Evolutionary conservation across 441 rosid genomes (phyloP), one percentile per base, ranked within the genome.

Genomic region (Erodium moschatum): DNA sequence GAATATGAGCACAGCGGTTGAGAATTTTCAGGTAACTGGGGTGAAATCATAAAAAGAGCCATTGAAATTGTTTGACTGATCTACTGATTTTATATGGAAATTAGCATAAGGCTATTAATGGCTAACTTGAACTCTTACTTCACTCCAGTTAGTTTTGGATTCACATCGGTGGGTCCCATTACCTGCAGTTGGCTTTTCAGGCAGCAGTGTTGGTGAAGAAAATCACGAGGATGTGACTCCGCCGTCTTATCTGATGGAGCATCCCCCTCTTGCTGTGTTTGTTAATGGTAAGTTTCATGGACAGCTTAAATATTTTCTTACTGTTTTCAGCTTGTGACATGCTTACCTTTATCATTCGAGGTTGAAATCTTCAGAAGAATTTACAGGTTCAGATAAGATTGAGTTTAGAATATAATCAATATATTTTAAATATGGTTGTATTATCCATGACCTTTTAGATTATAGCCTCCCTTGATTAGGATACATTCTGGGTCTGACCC

Each of bases 191-290:
- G 97, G 97, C 77, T 88, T 87, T 82, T 81, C 89, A 11, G 75
- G 91, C 75, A 83, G 69, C 79, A 76, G 82, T 68, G 71, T 77
- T 21, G 74, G 76, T 54, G 92, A 91, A 73, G 93, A 86, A 77
- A 82, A 79, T 80, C 90, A 80, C 58, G 98, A 87, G 72, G 98
- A 93, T 72, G 89, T 93, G 74, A 84, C 92, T 72, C 96, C 97
- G 1, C 96, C 98, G 20, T 87, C 97, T 66, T 76, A 83, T 83
- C 77, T 93, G 61, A 93, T 93, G 98, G 98, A 93, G 78, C 97
- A 93, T 79, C 95, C 98, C 66, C 97, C 97, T 67, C 96, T 88
- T 76, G 98, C 98, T 5, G 96, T 93, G 66, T 93, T 93, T 79
- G 70, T 91, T 62, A 93, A 91, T 67, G 97, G 98, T 89, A 76